These are phyloP conservation scores for Cystobasidium pallidum DNA, from an alignment of 1,284 basidiomycete species.

Conservation along the genomic window DNA sequence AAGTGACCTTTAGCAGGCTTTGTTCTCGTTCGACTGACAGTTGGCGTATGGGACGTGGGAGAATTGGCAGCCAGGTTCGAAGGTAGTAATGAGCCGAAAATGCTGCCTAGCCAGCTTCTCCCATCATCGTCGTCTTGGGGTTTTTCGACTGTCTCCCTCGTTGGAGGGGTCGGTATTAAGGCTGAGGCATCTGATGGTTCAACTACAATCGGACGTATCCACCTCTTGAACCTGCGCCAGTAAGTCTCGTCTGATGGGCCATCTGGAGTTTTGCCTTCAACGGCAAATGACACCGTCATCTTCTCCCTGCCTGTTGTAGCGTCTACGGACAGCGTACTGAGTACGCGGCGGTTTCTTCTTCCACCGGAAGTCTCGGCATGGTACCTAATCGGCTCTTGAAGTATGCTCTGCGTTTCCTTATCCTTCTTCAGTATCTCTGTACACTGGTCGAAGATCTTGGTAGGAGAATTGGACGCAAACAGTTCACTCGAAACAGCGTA, in stretches of 20 bases:
- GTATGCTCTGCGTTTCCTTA: constrained; percentile 34
- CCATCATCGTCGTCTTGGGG: not conserved
- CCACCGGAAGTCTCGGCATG: constrained; percentile 38
- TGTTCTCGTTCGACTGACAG: constrained; percentile 10
- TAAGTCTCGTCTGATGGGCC: constrained; percentile 37
- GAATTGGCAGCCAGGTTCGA: constrained; percentile 7
- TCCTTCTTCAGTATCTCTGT: constrained; percentile 38
- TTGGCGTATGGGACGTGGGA: constrained; percentile 2
- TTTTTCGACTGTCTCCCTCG: constrained; percentile 1
- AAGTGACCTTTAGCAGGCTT: constrained; percentile 31
- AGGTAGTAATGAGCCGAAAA: constrained; percentile 38
- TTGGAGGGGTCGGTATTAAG: constrained; percentile 16
- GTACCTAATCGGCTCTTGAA: constrained; percentile 33
- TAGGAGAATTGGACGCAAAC: constrained; percentile 40
- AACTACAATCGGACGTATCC: constrained; percentile 42
- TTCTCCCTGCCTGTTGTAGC: constrained; percentile 31
- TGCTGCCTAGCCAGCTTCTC: constrained; percentile 36
- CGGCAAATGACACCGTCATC: constrained; percentile 38
- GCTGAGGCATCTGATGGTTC: constrained; percentile 35
- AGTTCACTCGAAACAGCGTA: constrained; percentile 42
- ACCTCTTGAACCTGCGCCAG: constrained; percentile 41
- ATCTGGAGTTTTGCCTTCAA: constrained; percentile 28
- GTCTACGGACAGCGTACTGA: constrained; percentile 20
- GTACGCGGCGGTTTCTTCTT: constrained; percentile 32
- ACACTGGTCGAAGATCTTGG: constrained; percentile 35